phyloP scores from a whole-genome alignment of 176 grass and related monocot species.

The Pontederia crassipes region DNA sequence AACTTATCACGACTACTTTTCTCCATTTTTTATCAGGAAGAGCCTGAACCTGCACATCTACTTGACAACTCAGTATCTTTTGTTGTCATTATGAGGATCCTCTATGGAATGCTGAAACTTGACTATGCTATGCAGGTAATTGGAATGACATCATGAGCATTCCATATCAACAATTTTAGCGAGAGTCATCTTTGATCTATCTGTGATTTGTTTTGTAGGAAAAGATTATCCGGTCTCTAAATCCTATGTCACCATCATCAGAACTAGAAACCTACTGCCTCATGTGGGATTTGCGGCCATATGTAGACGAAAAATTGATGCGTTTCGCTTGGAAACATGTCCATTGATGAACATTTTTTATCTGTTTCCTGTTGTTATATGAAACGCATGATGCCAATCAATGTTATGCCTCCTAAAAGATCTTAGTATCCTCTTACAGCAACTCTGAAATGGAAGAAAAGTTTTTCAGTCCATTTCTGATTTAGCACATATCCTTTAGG shows the following conservation, averaged over 20 bases:
- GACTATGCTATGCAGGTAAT: constrained; percentile 55
- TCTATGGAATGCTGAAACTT: constrained; percentile 60
- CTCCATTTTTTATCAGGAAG: constrained; percentile 26
- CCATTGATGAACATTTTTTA: background rate
- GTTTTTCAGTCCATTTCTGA: too few relatives aligned
- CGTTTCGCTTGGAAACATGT: constrained; percentile 34
- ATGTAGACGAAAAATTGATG: constrained; percentile 33
- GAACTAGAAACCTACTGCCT: constrained; percentile 56
- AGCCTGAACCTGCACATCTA: constrained; percentile 15
- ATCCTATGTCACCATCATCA: constrained; percentile 27
- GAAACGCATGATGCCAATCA: too few relatives aligned
- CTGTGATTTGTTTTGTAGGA: constrained; percentile 24
- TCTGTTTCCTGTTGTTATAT: too few relatives aligned
- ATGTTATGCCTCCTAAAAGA: too few relatives aligned
- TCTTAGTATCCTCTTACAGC: too few relatives aligned
- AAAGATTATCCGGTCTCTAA: constrained; percentile 40
- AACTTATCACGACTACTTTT: background rate
- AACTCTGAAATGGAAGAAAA: too few relatives aligned
- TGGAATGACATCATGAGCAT: background rate
- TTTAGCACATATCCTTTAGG: too few relatives aligned
- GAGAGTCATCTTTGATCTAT: background rate
- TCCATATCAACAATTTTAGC: background rate
- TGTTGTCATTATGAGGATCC: constrained; percentile 27
- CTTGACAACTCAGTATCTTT: constrained; percentile 20
- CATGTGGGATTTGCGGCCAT: constrained; percentile 65